These are phyloP conservation scores for Lanmaoa rubissima DNA, from an alignment of 768 basidiomycete genomes.

Conservation along the genomic window DNA sequence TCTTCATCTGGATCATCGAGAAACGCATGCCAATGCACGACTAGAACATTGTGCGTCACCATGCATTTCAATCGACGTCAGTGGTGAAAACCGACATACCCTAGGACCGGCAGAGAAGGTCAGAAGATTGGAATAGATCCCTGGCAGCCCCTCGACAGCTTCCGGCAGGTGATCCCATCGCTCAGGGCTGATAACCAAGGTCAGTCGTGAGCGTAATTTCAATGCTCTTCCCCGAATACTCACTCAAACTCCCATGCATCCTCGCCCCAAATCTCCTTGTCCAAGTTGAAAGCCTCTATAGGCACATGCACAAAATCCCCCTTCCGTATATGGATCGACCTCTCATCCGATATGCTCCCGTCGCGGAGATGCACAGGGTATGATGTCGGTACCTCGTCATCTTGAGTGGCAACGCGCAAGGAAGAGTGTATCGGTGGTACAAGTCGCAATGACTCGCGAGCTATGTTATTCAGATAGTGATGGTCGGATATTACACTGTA, in stretches of 20 bases:
- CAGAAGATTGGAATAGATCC: slow-evolving; percentile 66
- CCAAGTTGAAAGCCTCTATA: slow-evolving; percentile 76
- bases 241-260: slow-evolving; percentile 83
- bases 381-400: slow-evolving; percentile 74
- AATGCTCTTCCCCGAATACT: slow-evolving; percentile 20
- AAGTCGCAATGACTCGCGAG: slow-evolving; percentile 73
- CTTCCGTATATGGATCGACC: slow-evolving; percentile 53
- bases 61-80: neutral
- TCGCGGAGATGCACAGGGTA: slow-evolving; percentile 55
- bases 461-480: slow-evolving; percentile 73
- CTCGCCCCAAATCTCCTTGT: slow-evolving; percentile 75
- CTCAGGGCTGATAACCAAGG: slow-evolving; percentile 55
- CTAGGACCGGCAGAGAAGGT: slow-evolving; percentile 82
- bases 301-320: slow-evolving; percentile 78
- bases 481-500: slow-evolving; percentile 55
- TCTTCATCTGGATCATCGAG: slow-evolving; percentile 82
- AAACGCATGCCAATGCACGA: slow-evolving; percentile 83
- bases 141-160: slow-evolving; percentile 61
- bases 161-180: slow-evolving; percentile 80
- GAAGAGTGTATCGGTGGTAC: slow-evolving; percentile 82
- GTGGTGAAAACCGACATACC: slow-evolving; percentile 44
- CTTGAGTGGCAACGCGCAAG: slow-evolving; percentile 70
- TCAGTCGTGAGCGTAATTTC: slow-evolving; percentile 1
- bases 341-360: slow-evolving; percentile 42
- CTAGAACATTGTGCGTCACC: slow-evolving; percentile 36